A percentile compares a stretch with the other conserved stretches of the same genome.
These are phyloP conservation scores for Diversispora epigaea DNA, from an alignment of 192 early-diverging fungal species.

Conservation along the genomic window DNA sequence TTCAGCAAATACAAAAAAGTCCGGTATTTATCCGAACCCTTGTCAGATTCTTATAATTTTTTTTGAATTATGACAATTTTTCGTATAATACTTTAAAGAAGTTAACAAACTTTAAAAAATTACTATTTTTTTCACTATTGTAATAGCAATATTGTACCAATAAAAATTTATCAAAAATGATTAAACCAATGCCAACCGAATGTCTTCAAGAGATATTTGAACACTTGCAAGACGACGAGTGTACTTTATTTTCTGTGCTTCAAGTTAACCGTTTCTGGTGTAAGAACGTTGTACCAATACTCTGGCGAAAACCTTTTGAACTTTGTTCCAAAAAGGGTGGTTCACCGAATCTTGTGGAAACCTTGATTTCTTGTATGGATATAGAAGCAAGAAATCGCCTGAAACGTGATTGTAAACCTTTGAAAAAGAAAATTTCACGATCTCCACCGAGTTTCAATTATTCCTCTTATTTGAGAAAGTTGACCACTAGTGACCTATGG, in stretches of 20 bases:
- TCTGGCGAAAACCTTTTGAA: background rate
- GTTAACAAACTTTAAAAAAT: no score
- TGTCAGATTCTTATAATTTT: no score
- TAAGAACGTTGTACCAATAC: background rate
- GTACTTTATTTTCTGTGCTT: background rate
- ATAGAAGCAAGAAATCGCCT: background rate
- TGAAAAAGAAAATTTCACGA: background rate
- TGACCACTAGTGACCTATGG: background rate
- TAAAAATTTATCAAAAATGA: background rate
- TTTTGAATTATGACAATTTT: no score
- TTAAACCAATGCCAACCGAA: background rate
- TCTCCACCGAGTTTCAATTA: background rate
- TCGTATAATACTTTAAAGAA: no score
- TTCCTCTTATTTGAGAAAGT: background rate
- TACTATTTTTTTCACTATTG: no score
- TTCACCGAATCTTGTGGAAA: constrained; percentile 4
- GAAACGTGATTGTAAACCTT: background rate
- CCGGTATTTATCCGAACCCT: no score
- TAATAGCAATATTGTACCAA: no score
- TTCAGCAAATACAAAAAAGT: no score
- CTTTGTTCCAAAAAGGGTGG: background rate
- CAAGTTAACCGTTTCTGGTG: constrained; percentile 7
- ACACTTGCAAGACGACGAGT: constrained; percentile 12
- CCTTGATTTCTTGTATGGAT: constrained; percentile 7
- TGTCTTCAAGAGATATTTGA: constrained; percentile 16